Evolutionary conservation across 2,329 filamentous ascomycete species (phyloP).

Genomic region (Torrubiella hemipterigena): DNA sequence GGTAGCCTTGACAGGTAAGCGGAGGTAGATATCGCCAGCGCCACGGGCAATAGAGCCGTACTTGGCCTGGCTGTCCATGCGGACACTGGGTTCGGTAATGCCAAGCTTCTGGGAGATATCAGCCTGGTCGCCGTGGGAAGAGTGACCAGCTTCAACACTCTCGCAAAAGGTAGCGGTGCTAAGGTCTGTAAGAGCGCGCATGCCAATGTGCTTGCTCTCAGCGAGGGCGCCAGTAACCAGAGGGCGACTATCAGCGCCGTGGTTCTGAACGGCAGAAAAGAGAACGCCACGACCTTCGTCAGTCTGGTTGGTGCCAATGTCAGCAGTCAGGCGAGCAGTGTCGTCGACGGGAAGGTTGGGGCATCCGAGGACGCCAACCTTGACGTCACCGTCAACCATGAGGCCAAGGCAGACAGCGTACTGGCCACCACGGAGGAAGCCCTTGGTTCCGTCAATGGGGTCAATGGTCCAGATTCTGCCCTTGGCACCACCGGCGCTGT

Average conservation of each 20-base stretch:
- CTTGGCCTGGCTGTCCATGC: constrained; percentile 97
- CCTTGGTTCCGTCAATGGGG: constrained; percentile 96
- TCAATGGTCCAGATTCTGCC: constrained; percentile 94
- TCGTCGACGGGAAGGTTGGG: constrained; percentile 91
- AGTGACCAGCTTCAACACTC: constrained; percentile 88
- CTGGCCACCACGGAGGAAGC: constrained; percentile 89
- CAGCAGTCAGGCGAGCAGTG: constrained; percentile 41
- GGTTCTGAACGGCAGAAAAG: constrained; percentile 70
- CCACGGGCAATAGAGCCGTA: constrained; percentile 92
- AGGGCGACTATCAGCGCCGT: constrained; percentile 71
- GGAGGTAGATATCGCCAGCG: constrained; percentile 87
- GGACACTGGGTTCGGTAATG: constrained; percentile 78
- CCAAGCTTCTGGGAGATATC: constrained; percentile 69
- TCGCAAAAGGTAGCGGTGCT: constrained; percentile 86
- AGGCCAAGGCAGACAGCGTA: constrained; percentile 91
- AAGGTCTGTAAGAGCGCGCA: constrained; percentile 67
- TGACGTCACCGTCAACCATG: constrained; percentile 86
- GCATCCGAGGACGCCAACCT: constrained; percentile 88
- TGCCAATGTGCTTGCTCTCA: constrained; percentile 53
- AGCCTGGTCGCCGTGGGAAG: constrained; percentile 76
- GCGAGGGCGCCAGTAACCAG: constrained; percentile 42
- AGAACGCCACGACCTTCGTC: constrained; percentile 74
- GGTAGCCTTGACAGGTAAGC: constrained; percentile 70
- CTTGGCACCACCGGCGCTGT: constrained; percentile 56
- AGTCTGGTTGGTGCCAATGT: constrained; percentile 62